Conservation (phyloP, 2,329 filamentous ascomycete species). For the Aspergillus transmontanensis region DNA sequence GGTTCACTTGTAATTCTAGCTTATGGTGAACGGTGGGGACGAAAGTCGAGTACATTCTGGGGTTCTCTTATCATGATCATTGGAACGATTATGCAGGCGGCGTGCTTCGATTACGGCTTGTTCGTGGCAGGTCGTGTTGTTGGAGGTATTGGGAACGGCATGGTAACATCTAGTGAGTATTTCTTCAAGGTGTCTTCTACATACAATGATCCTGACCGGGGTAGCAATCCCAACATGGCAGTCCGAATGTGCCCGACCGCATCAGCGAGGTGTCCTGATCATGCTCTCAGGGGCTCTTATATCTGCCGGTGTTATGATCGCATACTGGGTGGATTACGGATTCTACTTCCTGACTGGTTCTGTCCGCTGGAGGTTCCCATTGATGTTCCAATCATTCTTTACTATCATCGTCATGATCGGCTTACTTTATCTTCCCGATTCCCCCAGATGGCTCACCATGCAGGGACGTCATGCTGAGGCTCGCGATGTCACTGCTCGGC, state of each 20-base stretch:
- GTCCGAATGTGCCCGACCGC: slow-evolving; percentile 30
- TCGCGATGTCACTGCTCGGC: slow-evolving; percentile 44
- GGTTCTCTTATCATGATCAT: slow-evolving; percentile 11
- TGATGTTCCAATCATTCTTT: slow-evolving; percentile 49
- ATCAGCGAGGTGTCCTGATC: slow-evolving; percentile 30
- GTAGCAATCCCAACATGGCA: slow-evolving; percentile 35
- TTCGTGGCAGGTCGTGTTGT: slow-evolving; percentile 35
- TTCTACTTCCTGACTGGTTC: slow-evolving; percentile 27
- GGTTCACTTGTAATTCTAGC: slow-evolving; percentile 9
- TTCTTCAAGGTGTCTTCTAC: neutral
- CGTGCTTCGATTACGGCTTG: slow-evolving; percentile 27
- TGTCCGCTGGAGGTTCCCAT: slow-evolving; percentile 44
- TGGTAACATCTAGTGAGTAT: slow-evolving; percentile 29
- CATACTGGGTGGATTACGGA: slow-evolving; percentile 31
- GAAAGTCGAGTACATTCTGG: slow-evolving; percentile 12
- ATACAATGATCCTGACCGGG: neutral
- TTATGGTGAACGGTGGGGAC: slow-evolving; percentile 10
- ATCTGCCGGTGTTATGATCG: slow-evolving; percentile 24
- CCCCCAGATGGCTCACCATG: slow-evolving; percentile 56
- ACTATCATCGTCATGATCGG: slow-evolving; percentile 28
- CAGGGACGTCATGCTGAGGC: slow-evolving; percentile 53
- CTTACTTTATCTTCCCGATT: slow-evolving; percentile 49
- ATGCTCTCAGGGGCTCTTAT: slow-evolving; percentile 27
- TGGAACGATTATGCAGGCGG: slow-evolving; percentile 9
- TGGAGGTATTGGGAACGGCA: slow-evolving; percentile 34